Evolutionary conservation across 2,329 filamentous ascomycete genomes (phyloP).

Genomic region (Cercospora beticola): DNA sequence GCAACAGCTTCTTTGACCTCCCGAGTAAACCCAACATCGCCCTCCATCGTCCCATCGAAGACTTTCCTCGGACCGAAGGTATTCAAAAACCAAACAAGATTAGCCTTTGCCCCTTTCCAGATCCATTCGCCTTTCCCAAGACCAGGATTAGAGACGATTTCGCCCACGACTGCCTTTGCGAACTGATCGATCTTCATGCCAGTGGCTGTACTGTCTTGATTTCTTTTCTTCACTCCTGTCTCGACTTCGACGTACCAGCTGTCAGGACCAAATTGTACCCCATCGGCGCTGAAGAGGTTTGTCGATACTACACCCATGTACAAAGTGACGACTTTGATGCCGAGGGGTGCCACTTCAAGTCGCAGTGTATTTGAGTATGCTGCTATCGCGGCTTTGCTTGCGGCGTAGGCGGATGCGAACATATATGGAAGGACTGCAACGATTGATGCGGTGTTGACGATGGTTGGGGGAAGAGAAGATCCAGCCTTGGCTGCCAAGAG

Average conservation of each 20-base stretch:
- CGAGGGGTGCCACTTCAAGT: not conserved
- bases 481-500: not conserved
- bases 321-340: not conserved
- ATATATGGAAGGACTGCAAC: not conserved
- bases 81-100: not conserved
- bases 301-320: not conserved
- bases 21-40: not conserved
- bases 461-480: not conserved
- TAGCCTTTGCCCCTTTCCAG: not conserved
- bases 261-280: not conserved
- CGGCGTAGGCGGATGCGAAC: not conserved
- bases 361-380: not conserved
- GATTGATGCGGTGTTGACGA: not conserved
- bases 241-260: not conserved
- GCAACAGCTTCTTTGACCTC: not conserved
- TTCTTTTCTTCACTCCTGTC: not conserved
- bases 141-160: not conserved
- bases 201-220: not conserved
- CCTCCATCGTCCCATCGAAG: not conserved
- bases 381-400: not conserved
- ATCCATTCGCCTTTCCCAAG: not conserved
- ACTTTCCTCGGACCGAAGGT: not conserved
- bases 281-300: not conserved
- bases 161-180: not conserved
- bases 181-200: not conserved